Percentiles rank a stretch among this genome's conserved stretches.
phyloP scores from a whole-genome alignment of 176 grass and related monocot species.

The Leersia perrieri region DNA sequence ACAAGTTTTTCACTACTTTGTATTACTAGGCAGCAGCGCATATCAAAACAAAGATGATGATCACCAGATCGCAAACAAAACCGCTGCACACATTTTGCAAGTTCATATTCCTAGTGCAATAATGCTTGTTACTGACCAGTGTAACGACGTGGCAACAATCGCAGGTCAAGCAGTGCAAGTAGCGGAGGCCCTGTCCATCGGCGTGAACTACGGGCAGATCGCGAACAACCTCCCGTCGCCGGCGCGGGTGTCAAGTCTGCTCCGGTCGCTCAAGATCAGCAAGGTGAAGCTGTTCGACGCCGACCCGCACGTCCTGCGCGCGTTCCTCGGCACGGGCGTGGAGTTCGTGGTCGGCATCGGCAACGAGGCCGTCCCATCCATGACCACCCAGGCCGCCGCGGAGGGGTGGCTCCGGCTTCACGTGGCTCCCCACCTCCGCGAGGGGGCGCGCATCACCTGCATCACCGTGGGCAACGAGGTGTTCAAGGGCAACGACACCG shows the following conservation, averaged over 20 bases:
- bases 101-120: neutral
- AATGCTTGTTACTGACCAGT: neutral
- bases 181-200: slow-evolving; percentile 39
- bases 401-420: slow-evolving; percentile 55
- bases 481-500: slow-evolving; percentile 50
- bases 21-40: no score
- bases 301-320: slow-evolving; percentile 52
- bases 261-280: slow-evolving; percentile 57
- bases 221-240: slow-evolving; percentile 65
- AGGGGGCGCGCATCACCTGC: slow-evolving; percentile 57
- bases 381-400: slow-evolving; percentile 38
- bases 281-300: slow-evolving; percentile 82
- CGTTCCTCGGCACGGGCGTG: slow-evolving; percentile 57
- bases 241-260: slow-evolving; percentile 44
- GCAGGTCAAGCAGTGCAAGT: slow-evolving; percentile 2
- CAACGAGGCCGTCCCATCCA: slow-evolving; percentile 53
- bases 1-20: neutral
- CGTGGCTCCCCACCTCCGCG: slow-evolving; percentile 49
- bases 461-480: slow-evolving; percentile 79
- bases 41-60: neutral
- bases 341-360: slow-evolving; percentile 71
- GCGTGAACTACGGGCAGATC: slow-evolving; percentile 81
- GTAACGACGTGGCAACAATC: neutral
- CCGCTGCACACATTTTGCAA: neutral
- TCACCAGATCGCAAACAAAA: no score